phyloP scores from a whole-genome alignment of 805 yeast genomes.

The Wickerhamomyces bisporus region DNA sequence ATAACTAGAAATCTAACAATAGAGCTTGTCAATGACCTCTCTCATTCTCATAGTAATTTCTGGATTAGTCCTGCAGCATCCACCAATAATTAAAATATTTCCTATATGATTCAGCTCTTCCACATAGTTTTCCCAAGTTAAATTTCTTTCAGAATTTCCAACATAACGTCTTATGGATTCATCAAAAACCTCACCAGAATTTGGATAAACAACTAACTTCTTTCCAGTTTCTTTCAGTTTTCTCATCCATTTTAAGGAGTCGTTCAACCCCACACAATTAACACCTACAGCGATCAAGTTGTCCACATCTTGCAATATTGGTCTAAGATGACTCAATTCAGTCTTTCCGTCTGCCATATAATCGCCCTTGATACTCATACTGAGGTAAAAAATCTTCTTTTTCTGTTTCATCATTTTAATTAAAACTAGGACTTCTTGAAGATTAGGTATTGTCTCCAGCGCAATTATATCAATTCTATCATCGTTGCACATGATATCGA shows the following conservation, averaged over 20 bases:
- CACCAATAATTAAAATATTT: not conserved
- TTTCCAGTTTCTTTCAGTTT: constrained; percentile 20
- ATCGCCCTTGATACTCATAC: constrained; percentile 37
- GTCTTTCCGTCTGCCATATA: constrained; percentile 44
- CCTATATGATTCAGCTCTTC: not conserved
- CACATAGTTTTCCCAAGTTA: constrained; percentile 1
- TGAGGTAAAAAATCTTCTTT: constrained; percentile 38
- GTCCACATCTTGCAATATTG: constrained; percentile 19
- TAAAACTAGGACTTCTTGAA: constrained; percentile 49
- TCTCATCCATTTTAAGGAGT: constrained; percentile 34
- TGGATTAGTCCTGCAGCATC: constrained; percentile 1
- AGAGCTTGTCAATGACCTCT: not conserved
- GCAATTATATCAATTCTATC: constrained; percentile 51
- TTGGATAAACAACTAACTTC: not conserved
- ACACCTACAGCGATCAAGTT: constrained; percentile 51
- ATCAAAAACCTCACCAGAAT: constrained; percentile 1
- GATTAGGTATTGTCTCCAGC: constrained; percentile 69
- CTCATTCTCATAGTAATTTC: not conserved
- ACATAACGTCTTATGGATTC: not conserved
- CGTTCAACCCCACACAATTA: constrained; percentile 53
- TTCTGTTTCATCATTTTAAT: constrained; percentile 33
- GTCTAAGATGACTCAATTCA: constrained; percentile 18
- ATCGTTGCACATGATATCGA: constrained; percentile 32
- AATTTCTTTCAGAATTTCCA: not conserved
- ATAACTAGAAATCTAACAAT: not conserved